Percentiles rank a stretch among this genome's conserved stretches.
phyloP scores from a whole-genome alignment of 805 yeast genomes.

The Middelhovenomyces tepae region DNA sequence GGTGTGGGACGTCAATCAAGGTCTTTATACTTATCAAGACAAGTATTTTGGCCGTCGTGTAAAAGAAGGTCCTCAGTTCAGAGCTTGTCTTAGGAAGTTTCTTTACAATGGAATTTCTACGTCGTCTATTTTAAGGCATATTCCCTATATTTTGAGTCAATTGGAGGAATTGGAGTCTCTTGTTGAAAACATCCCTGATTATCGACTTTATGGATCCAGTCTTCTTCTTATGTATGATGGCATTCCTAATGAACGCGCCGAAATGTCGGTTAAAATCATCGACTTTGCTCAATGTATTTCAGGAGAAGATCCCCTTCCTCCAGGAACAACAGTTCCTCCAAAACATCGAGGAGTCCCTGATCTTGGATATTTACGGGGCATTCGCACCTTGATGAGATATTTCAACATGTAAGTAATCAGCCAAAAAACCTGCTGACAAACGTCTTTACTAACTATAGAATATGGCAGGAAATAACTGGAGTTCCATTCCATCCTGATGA shows the following conservation, averaged over 20 bases:
- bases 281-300: conserved; percentile 81
- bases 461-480: conserved; percentile 2
- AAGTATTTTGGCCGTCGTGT: conserved; percentile 87
- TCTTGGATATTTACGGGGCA: conserved; percentile 76
- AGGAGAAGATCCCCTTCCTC: conserved; percentile 22
- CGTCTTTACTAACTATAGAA: no score
- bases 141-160: conserved; percentile 56
- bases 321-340: conserved; percentile 60
- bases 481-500: not conserved
- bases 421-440: no score
- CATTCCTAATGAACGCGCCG: conserved; percentile 13
- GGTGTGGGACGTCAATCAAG: conserved; percentile 48
- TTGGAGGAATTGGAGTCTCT: conserved; percentile 50
- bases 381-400: conserved; percentile 61
- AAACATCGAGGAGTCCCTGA: conserved; percentile 55
- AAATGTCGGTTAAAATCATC: conserved; percentile 57
- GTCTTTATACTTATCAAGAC: conserved; percentile 59
- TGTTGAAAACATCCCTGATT: conserved; percentile 53
- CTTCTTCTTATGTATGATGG: conserved; percentile 87
- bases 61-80: conserved; percentile 64
- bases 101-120: conserved; percentile 63
- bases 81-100: conserved; percentile 63
- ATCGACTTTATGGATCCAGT: conserved; percentile 87
- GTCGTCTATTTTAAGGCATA: conserved; percentile 52
- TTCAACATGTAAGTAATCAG: no score